Evolutionary conservation across 148 eudicot genomes (phyloP), one percentile per base, ranked within the genome.

Genomic region (Fagopyrum tataricum): DNA sequence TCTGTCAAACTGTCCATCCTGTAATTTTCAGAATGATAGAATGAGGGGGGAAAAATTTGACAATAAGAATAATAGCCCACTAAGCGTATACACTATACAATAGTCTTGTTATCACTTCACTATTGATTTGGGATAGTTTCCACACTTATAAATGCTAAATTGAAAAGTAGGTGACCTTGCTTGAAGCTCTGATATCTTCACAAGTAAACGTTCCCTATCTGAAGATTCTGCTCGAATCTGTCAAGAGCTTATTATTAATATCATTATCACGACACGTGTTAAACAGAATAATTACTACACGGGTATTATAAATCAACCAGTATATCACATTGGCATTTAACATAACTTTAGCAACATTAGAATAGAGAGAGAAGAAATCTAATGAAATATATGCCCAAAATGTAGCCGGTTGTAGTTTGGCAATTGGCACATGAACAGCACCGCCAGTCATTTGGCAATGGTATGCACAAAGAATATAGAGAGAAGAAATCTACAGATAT

Each of bases 161-260:
- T 46, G 49, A 7, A 46, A 46, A 11, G 40, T 46, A 76, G 74
- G 74, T 12, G 49, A 91, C 99, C 99, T 90, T 47, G 93, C 74
- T 83, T 95, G 94, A 73, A 95, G 98, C 73, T 91, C 97, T 18
- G 92, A 83, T 74, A 92, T 90, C 89, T 79, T 90, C 9, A 85
- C 80, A 77, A 95, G 88, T 75, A 86, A 76, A 6, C 84, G 87
- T 74, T 90, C 94, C 85, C 92, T 88, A 68, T 90, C 96, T 62
- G 94, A 84, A 87, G 79, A 82, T 53, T 79, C 78, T 68, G 80
- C 70, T 73, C 90, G 97, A 72, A 78, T 88, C 99, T 95, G 93
- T 58, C 72, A 79, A 56, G 66, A 66, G 12, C 3, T 8, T 10
- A 10, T 10, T 6, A 46, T 13, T 46, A 7, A 46, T 8, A 2